A percentile compares a stretch with the other conserved stretches of the same genome.
Evolutionary conservation across 2,329 filamentous ascomycete genomes (phyloP).

Genomic region (Karstenula rhodostoma): DNA sequence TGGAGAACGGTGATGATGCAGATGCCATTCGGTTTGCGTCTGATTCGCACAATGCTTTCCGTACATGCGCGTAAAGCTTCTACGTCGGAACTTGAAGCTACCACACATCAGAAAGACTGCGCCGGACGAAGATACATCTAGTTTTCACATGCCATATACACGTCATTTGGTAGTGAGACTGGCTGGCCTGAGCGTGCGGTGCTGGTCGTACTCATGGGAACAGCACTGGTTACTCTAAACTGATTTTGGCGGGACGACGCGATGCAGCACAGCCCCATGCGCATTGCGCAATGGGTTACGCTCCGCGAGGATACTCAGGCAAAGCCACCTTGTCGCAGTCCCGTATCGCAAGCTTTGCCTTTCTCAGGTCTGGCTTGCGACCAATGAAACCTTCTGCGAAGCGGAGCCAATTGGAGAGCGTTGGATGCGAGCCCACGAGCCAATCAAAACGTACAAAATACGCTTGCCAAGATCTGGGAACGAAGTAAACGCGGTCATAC

Average conservation of each 20-base stretch:
- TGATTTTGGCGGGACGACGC: neutral
- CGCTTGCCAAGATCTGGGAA: neutral
- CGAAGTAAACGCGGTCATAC: constrained; percentile 7
- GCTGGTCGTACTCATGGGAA: neutral
- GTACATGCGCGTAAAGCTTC: neutral
- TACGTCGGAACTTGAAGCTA: neutral
- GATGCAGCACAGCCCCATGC: neutral
- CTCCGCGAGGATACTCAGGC: neutral
- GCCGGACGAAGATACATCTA: neutral
- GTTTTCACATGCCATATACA: neutral
- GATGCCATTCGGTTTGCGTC: no score
- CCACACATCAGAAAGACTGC: neutral
- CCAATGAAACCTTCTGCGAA: neutral
- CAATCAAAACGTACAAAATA: neutral
- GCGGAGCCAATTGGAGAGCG: neutral
- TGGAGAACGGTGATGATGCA: neutral
- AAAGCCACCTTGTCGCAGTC: neutral
- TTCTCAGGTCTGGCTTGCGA: neutral
- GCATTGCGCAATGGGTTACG: neutral
- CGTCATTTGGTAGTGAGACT: neutral
- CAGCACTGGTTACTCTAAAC: neutral
- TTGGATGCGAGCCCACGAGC: neutral
- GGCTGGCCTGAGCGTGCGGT: neutral
- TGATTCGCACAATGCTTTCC: neutral
- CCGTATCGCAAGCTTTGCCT: neutral